Evolutionary conservation across 2,329 filamentous ascomycete species (phyloP).

Genomic region (Dothiorella sarmentorum): DNA sequence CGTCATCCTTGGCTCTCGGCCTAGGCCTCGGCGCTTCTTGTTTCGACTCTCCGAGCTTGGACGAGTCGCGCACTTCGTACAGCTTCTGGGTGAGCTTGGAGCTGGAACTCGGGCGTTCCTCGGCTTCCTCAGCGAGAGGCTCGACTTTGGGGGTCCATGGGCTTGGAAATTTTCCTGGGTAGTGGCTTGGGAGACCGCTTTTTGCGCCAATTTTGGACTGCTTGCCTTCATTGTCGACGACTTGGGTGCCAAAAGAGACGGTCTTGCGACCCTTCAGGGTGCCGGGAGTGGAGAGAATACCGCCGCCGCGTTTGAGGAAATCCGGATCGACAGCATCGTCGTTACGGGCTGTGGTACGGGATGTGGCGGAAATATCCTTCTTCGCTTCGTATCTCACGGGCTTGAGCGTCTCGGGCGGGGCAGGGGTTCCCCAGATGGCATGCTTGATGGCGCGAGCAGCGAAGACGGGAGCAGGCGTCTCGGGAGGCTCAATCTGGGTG

Average conservation of each 20-base stretch:
- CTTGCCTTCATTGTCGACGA: slow-evolving; percentile 55
- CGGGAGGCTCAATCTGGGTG: slow-evolving; percentile 49
- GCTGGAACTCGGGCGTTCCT: slow-evolving; percentile 32
- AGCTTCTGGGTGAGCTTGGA: slow-evolving; percentile 45
- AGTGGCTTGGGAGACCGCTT: slow-evolving; percentile 47
- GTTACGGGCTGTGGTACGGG: not conserved
- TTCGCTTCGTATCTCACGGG: not conserved
- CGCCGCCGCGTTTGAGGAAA: slow-evolving; percentile 32
- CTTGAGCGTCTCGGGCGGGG: slow-evolving; percentile 42
- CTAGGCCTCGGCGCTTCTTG: not conserved
- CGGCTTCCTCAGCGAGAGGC: slow-evolving; percentile 23
- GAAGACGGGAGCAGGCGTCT: slow-evolving; percentile 65
- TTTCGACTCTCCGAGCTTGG: slow-evolving; percentile 31
- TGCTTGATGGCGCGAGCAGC: slow-evolving; percentile 65
- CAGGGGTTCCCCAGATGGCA: slow-evolving; percentile 62
- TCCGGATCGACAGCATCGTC: not conserved
- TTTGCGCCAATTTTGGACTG: slow-evolving; percentile 42
- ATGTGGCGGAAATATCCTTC: not conserved
- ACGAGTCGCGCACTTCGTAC: slow-evolving; percentile 43
- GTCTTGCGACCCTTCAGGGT: slow-evolving; percentile 58
- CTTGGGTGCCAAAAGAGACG: slow-evolving; percentile 57
- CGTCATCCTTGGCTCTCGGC: slow-evolving; percentile 42
- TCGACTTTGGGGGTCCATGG: slow-evolving; percentile 47
- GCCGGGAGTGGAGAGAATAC: slow-evolving; percentile 63
- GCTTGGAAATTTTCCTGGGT: slow-evolving; percentile 49